Evolutionary conservation across 148 eudicot species (phyloP).

Genomic region (Limonium bicolor): DNA sequence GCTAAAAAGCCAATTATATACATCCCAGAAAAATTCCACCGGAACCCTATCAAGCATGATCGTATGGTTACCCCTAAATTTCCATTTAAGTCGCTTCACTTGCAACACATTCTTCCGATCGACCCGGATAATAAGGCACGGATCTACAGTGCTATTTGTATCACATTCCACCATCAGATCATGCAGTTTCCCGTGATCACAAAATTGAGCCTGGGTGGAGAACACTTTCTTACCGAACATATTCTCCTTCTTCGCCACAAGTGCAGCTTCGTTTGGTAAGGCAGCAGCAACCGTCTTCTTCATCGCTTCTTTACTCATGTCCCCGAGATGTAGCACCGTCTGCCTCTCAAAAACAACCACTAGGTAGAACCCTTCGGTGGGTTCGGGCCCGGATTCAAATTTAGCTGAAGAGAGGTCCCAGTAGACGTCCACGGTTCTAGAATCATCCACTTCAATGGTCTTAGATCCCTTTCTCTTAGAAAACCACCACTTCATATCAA

Average conservation of each 20-base stretch:
- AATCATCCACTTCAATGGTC: constrained; percentile 28
- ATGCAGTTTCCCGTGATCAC: constrained; percentile 25
- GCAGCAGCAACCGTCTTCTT: constrained; percentile 30
- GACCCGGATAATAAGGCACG: constrained; percentile 32
- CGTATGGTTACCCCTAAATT: constrained; percentile 46
- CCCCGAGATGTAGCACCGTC: constrained; percentile 42
- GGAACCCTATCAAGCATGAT: constrained; percentile 39
- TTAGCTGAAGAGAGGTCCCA: constrained; percentile 50
- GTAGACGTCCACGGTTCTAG: constrained; percentile 35
- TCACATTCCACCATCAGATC: constrained; percentile 49
- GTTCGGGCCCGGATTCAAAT: constrained; percentile 51
- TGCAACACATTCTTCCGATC: constrained; percentile 40
- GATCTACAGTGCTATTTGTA: constrained; percentile 24
- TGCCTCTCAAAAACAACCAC: constrained; percentile 34
- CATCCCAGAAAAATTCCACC: constrained; percentile 63
- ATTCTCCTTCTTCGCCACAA: constrained; percentile 36
- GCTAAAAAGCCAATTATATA: constrained; percentile 44
- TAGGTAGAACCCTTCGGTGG: constrained; percentile 37
- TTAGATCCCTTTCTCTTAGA: constrained; percentile 53
- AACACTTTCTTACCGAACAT: constrained; percentile 42
- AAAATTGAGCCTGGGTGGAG: constrained; percentile 27
- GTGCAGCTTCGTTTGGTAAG: constrained; percentile 17
- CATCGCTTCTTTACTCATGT: constrained; percentile 46
- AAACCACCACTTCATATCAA: constrained; percentile 48
- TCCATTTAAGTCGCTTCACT: constrained; percentile 42